Evolutionary conservation across 2,329 filamentous ascomycete species (phyloP).

Genomic region (Neofusicoccum sp.): DNA sequence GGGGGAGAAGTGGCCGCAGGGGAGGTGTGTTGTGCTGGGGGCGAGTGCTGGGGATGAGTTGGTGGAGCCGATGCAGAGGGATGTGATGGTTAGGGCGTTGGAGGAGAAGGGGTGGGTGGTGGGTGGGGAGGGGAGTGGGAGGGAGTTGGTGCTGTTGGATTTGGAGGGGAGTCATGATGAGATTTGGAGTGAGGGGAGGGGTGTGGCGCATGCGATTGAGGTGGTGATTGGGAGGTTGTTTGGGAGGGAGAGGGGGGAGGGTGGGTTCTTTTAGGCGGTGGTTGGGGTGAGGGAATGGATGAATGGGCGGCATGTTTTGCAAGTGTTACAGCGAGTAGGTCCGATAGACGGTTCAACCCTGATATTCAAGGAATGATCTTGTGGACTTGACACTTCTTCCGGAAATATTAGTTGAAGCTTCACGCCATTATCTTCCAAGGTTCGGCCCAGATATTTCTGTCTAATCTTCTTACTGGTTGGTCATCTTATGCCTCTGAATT

Average conservation of each 20-base stretch:
- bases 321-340: too few species aligned
- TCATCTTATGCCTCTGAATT: too few species aligned
- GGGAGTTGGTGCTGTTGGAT: conserved; percentile 43
- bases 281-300: too few species aligned
- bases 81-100: conserved; percentile 54
- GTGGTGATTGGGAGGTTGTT: conserved; percentile 27
- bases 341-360: too few species aligned
- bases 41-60: conserved; percentile 50
- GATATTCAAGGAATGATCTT: too few species aligned
- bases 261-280: conserved; percentile 2
- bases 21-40: conserved; percentile 41
- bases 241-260: background rate
- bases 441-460: too few species aligned
- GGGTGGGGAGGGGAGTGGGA: conserved; percentile 23
- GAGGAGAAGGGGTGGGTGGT: conserved; percentile 42
- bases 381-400: too few species aligned
- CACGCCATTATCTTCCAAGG: too few species aligned
- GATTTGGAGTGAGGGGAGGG: conserved; percentile 60
- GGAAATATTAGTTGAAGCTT: too few species aligned
- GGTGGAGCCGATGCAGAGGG: conserved; percentile 57
- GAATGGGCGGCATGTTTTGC: too few species aligned
- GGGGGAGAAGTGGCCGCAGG: conserved; percentile 10
- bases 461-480: too few species aligned
- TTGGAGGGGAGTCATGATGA: conserved; percentile 61
- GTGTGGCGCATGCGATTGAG: conserved; percentile 49